Percentiles rank a stretch among this genome's conserved stretches.
These are phyloP conservation scores for Fusarium gaditjirri DNA, from an alignment of 2,329 filamentous ascomycete species.

Conservation along the genomic window DNA sequence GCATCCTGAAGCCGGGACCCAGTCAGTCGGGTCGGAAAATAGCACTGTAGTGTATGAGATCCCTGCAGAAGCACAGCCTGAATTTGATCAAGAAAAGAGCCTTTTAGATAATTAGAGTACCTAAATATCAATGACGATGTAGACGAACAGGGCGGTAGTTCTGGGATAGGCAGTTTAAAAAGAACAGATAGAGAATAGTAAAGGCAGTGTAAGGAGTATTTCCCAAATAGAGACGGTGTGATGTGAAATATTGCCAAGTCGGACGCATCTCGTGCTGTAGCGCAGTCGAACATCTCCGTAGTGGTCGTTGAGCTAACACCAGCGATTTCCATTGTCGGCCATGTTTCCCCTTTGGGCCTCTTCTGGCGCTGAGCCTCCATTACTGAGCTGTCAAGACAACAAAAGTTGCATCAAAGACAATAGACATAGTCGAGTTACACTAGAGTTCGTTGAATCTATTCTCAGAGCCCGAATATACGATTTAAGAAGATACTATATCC, in stretches of 20 bases:
- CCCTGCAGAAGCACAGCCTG: constrained; percentile 26
- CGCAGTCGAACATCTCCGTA: constrained; percentile 33
- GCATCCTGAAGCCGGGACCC: constrained; percentile 21
- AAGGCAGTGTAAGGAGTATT: constrained; percentile 13
- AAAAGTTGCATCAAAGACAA: constrained; percentile 11
- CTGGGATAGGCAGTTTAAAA: not conserved
- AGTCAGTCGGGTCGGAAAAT: constrained; percentile 25
- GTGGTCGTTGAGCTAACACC: constrained; percentile 30
- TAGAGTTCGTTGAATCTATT: not conserved
- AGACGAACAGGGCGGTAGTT: not conserved
- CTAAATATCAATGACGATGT: not conserved
- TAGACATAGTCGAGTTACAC: not conserved
- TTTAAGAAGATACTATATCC: constrained; percentile 29
- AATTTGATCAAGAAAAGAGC: not conserved
- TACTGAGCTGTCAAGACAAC: constrained; percentile 30
- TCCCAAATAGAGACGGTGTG: constrained; percentile 28
- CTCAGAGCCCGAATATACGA: not conserved
- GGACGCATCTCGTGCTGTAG: constrained; percentile 28
- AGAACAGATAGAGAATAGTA: not conserved
- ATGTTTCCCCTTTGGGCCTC: constrained; percentile 31
- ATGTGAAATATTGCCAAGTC: constrained; percentile 24
- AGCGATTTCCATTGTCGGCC: constrained; percentile 27
- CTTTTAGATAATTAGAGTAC: not conserved
- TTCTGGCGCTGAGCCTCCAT: constrained; percentile 38
- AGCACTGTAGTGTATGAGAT: constrained; percentile 11